Conservation (phyloP, 1,139 yeast genomes). For the Blastobotrys petasosporus region DNA sequence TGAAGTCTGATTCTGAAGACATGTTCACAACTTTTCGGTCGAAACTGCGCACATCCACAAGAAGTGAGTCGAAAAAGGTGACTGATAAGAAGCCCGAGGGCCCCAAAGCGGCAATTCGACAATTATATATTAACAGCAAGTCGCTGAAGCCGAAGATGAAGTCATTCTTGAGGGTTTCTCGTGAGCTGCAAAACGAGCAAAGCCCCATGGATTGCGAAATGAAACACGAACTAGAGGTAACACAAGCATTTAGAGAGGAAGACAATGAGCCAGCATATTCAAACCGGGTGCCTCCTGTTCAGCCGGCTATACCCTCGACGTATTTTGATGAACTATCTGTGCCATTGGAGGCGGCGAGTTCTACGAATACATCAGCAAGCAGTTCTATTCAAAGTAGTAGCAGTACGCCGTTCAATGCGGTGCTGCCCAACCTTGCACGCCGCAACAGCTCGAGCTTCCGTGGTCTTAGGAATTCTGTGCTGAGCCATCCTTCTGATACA, state of each 20-base stretch:
- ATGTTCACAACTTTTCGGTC: too few species aligned
- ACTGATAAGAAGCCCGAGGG: neutral
- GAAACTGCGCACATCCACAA: too few species aligned
- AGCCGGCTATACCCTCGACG: conserved; percentile 5
- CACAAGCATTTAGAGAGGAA: conserved; percentile 29
- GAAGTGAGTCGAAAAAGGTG: neutral
- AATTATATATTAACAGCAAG: conserved; percentile 17
- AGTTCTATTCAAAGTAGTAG: neutral
- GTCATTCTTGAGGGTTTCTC: conserved; percentile 29
- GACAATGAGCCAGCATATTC: conserved; percentile 7
- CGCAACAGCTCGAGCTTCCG: neutral
- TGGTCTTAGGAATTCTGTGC: neutral
- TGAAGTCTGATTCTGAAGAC: neutral
- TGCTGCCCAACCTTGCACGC: neutral
- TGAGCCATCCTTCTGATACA: conserved; percentile 16
- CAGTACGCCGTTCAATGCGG: neutral
- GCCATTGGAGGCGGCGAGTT: neutral
- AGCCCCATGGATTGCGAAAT: conserved; percentile 33
- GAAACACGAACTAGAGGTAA: conserved; percentile 31
- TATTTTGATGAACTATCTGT: conserved; percentile 4
- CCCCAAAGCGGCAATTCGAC: conserved; percentile 12
- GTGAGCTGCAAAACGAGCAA: conserved; percentile 31
- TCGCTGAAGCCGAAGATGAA: conserved; percentile 30
- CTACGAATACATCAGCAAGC: conserved; percentile 3
- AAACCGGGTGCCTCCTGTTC: conserved; percentile 5